Conservation (phyloP, 768 basidiomycete species). For the Lactarius akahatsu region DNA sequence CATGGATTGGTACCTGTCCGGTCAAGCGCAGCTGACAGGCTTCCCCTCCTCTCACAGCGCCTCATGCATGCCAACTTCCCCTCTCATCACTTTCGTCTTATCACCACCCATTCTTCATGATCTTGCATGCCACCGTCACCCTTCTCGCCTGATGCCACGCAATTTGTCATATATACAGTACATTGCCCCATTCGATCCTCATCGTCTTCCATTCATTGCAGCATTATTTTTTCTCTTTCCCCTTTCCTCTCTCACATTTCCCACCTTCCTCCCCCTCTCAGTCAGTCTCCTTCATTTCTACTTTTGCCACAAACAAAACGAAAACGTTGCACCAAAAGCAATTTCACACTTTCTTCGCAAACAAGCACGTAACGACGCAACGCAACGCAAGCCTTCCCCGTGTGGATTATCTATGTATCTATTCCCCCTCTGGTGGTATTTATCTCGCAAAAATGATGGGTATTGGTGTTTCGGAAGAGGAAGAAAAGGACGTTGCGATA, state of each 20-base stretch:
- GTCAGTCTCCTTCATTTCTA: constrained; percentile 4
- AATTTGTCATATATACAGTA: constrained; percentile 16
- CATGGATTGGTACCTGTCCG: constrained; percentile 4
- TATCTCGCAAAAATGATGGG: constrained; percentile 25
- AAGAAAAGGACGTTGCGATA: constrained; percentile 4
- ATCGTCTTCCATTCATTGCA: constrained; percentile 19
- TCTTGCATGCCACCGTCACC: constrained; percentile 17
- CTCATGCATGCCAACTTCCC: not conserved
- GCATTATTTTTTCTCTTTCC: not conserved
- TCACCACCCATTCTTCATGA: not conserved
- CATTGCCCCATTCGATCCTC: constrained; percentile 8
- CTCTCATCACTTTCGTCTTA: constrained; percentile 3
- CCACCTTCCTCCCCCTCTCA: constrained; percentile 2
- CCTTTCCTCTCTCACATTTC: not conserved
- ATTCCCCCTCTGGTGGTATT: constrained; percentile 25
- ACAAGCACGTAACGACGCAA: constrained; percentile 11
- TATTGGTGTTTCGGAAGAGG: not conserved
- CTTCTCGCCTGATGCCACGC: constrained; percentile 1
- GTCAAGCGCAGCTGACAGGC: not conserved
- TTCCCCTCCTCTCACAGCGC: constrained; percentile 1
- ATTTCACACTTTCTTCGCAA: constrained; percentile 9
- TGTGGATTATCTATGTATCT: constrained; percentile 28
- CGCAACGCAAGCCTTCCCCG: constrained; percentile 5
- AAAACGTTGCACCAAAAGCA: constrained; percentile 17
- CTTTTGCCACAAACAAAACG: constrained; percentile 2